phyloP scores from a whole-genome alignment of 1,139 yeast species.

The Yamadazyma pseudoaaseri region DNA sequence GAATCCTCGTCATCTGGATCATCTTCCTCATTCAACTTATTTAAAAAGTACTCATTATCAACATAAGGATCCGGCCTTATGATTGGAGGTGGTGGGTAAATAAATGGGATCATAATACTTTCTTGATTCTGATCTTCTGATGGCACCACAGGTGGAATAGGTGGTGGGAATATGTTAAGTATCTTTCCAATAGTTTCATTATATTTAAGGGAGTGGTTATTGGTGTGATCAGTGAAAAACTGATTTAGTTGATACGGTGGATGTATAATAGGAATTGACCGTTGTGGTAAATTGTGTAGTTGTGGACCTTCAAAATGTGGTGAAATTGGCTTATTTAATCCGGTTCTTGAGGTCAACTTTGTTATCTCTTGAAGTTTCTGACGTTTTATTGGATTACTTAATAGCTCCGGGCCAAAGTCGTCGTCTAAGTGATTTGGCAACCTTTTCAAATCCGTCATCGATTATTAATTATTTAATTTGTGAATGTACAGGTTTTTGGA shows the following conservation, averaged over 20 bases:
- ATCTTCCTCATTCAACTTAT: slow-evolving; percentile 5
- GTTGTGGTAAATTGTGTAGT: slow-evolving; percentile 29
- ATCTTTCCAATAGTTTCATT: slow-evolving; percentile 23
- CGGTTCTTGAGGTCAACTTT: neutral
- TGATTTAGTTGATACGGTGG: slow-evolving; percentile 28
- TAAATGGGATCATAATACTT: slow-evolving; percentile 47
- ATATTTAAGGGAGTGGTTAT: slow-evolving; percentile 12
- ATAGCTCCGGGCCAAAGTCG: slow-evolving; percentile 7
- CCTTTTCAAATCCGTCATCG: neutral
- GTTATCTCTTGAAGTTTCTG: slow-evolving; percentile 8
- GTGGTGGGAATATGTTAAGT: slow-evolving; percentile 41
- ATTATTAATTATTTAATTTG: too few relatives aligned
- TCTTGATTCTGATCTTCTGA: slow-evolving; percentile 12
- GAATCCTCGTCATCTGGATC: slow-evolving; percentile 6
- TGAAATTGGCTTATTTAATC: too few relatives aligned
- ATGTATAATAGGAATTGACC: slow-evolving; percentile 36
- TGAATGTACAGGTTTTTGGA: too few relatives aligned
- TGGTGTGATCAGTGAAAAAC: slow-evolving; percentile 36
- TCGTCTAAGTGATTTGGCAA: slow-evolving; percentile 1
- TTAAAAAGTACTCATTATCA: slow-evolving; percentile 7
- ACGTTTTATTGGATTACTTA: slow-evolving; percentile 12
- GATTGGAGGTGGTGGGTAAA: slow-evolving; percentile 45
- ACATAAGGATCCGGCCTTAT: slow-evolving; percentile 22
- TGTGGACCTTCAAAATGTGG: slow-evolving; percentile 11
- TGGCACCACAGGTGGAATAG: slow-evolving; percentile 33